Evolutionary conservation across 2,329 filamentous ascomycete genomes (phyloP).

Genomic region (Calonectria pauciramosa): DNA sequence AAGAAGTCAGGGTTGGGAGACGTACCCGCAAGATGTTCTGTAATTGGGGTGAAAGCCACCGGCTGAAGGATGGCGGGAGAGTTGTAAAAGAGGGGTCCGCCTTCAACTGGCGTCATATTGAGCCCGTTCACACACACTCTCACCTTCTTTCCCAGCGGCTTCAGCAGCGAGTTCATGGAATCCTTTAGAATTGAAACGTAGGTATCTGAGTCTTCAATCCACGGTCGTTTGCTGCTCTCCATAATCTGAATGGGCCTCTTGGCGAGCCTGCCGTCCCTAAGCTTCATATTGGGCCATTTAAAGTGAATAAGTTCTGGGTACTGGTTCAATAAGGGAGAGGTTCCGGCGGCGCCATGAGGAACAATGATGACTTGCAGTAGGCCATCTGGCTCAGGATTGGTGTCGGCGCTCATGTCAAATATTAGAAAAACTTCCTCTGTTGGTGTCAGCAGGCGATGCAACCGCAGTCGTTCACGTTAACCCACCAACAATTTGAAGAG

Average conservation of each 20-base stretch:
- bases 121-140: background rate
- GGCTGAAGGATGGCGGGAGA: background rate
- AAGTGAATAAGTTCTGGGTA: background rate
- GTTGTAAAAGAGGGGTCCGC: background rate
- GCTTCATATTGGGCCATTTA: background rate
- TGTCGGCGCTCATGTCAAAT: background rate
- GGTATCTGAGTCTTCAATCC: background rate
- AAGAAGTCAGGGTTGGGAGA: rapidly evolving
- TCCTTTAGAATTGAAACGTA: background rate
- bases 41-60: background rate
- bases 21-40: background rate
- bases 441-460: background rate
- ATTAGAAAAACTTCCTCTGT: background rate
- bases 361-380: background rate
- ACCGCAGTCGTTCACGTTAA: background rate
- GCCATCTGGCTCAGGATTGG: background rate
- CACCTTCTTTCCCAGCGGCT: background rate
- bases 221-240: background rate
- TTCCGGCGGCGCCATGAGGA: background rate
- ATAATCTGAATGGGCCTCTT: background rate
- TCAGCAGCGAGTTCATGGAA: background rate
- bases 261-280: background rate
- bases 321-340: background rate
- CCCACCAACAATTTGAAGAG: background rate
- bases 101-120: background rate